Base-by-base conservation (phyloP, 768 basidiomycete genomes). In the Pleurotus ostreatus region DNA sequence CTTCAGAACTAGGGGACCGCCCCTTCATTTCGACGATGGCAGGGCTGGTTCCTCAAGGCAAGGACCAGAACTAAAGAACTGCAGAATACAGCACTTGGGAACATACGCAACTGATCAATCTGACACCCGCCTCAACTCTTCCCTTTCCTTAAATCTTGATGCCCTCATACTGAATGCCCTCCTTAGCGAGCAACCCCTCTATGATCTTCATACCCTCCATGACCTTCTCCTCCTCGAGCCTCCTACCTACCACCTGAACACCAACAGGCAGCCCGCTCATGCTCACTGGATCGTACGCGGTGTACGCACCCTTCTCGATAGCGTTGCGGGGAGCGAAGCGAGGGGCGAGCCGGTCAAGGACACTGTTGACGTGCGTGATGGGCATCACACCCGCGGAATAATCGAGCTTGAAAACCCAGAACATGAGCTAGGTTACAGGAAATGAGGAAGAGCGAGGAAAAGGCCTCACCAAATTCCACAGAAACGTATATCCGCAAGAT, bases 201-300 rank as follows among this genome's bases (percentile, higher is more conserved):
- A 87, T 71, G 5, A 82, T 70, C 60, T 80, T 76, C 79, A 85
- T 85, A 2, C 80, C 83, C 55, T 77, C 76, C 39, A 87, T 58
- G 0, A 84, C 84, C 58, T 81, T 81, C 66, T 88, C 86, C 63
- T 88, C 85, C 61, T 85, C 81, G 34, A 85, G 71, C 30, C 82
- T 68, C 53, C 75, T 73, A 0, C 84, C 84, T 0, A 85, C 73
- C 13, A 87, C 71, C 61, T 87, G 84, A 1, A 85, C 78, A 3
- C 83, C 81, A 1, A 87, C 70, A 0, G 86, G 84, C 8, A 85
- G 68, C 2, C 84, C 83, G 43, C 78, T 69, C 81, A 85, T 84
- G 40, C 74, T 74, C 2, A 69, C 61, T 0, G 80, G 69, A 57
- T 83, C 70, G 52, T 86, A 88, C 48, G 78, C 69, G 20, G 67